Evolutionary conservation across 139 green algal genomes (phyloP).

Genomic region (Gonium pectorale): DNA sequence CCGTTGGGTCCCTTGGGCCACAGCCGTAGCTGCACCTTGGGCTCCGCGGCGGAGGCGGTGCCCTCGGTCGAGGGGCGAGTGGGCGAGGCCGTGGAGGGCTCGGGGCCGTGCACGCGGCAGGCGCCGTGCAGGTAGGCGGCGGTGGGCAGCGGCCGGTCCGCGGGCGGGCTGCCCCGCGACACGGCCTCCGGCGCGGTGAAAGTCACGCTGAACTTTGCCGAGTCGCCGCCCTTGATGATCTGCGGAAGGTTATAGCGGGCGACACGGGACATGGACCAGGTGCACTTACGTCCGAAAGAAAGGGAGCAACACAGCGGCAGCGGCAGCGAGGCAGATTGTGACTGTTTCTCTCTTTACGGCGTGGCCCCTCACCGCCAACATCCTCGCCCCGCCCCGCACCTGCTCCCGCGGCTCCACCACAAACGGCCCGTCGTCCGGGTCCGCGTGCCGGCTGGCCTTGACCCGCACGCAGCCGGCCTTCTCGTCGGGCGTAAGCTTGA

Average conservation of each 20-base stretch:
- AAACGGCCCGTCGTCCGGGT: slow-evolving; percentile 33
- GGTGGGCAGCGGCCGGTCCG: slow-evolving; percentile 37
- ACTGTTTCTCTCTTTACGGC: too few species aligned
- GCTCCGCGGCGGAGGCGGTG: neutral
- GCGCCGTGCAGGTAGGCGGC: slow-evolving; percentile 48
- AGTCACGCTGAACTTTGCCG: slow-evolving; percentile 44
- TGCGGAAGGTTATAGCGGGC: too few species aligned
- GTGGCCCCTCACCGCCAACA: too few species aligned
- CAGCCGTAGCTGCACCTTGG: slow-evolving; percentile 40
- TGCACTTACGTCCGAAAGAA: too few species aligned
- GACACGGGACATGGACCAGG: too few species aligned
- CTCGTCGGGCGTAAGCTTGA: slow-evolving; percentile 39
- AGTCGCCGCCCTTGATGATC: slow-evolving; percentile 45
- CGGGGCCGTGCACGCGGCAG: slow-evolving; percentile 44
- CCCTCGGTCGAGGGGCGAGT: too few species aligned
- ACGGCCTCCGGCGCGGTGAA: slow-evolving; percentile 37
- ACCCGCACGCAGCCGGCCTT: neutral
- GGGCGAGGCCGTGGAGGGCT: too few species aligned
- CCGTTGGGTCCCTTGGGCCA: slow-evolving; percentile 28
- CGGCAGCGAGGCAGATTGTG: too few species aligned
- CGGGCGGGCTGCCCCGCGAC: too few species aligned
- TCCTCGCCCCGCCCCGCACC: neutral
- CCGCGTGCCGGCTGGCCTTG: slow-evolving; percentile 8
- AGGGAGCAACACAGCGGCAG: too few species aligned
- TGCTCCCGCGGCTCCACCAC: slow-evolving; percentile 18